Percentiles rank a stretch among this genome's conserved stretches.
Evolutionary conservation across 1,284 basidiomycete species (phyloP).

Genomic region (Abortiporus biennis): DNA sequence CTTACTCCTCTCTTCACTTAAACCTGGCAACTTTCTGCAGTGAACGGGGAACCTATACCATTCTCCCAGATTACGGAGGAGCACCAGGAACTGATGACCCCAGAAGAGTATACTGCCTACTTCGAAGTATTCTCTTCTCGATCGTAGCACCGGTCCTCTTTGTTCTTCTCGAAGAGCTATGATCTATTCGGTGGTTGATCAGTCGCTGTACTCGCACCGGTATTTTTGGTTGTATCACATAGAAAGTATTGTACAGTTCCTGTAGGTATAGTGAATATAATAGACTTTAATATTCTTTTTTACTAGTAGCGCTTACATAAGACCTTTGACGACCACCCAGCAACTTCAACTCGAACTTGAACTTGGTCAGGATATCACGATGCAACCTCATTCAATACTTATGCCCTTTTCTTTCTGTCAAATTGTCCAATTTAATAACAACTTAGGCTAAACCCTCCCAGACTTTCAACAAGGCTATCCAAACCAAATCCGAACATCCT

Average conservation of each 20-base stretch:
- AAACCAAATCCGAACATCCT: too few relatives aligned
- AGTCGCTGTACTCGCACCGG: background rate
- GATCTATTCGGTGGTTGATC: background rate
- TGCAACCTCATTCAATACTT: too few relatives aligned
- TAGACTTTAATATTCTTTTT: too few relatives aligned
- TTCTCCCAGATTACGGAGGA: constrained; percentile 77
- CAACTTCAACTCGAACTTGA: too few relatives aligned
- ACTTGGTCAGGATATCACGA: too few relatives aligned
- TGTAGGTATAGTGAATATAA: too few relatives aligned
- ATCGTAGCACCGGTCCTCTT: constrained; percentile 3
- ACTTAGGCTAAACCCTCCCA: too few relatives aligned
- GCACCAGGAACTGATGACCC: constrained; percentile 78
- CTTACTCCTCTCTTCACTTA: constrained; percentile 1
- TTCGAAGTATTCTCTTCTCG: constrained; percentile 44
- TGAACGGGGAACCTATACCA: constrained; percentile 61
- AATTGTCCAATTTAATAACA: too few relatives aligned
- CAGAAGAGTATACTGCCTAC: constrained; percentile 77
- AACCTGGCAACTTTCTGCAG: constrained; percentile 27
- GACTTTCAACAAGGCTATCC: too few relatives aligned
- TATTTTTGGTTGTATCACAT: constrained; percentile 1
- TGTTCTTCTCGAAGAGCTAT: background rate
- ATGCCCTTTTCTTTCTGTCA: too few relatives aligned
- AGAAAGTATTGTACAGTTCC: background rate
- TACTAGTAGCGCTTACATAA: too few relatives aligned
- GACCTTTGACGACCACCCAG: too few relatives aligned